Evolutionary conservation across 148 eudicot genomes (phyloP).

Genomic region (Oxyria digyna): DNA sequence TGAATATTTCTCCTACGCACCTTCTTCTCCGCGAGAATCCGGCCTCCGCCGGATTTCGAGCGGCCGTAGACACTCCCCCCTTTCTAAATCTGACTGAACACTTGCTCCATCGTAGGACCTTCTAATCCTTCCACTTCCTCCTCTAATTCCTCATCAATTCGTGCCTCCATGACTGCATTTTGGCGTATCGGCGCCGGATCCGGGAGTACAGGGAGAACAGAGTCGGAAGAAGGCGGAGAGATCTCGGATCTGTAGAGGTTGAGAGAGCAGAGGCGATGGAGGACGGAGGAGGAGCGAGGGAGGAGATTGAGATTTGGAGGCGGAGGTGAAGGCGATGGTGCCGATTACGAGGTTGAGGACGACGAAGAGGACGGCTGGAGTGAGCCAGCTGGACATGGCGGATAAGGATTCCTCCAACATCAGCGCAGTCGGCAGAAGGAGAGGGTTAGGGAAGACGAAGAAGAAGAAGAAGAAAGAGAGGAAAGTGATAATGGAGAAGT

Average conservation of each 20-base stretch:
- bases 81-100: conserved; percentile 33
- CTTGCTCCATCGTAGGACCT: conserved; percentile 39
- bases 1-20: conserved; percentile 36
- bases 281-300: conserved; percentile 39
- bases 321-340: conserved; percentile 48
- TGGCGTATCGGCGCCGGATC: background rate
- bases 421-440: background rate
- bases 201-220: background rate
- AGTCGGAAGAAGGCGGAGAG: background rate
- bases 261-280: conserved; percentile 61
- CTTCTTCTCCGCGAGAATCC: conserved; percentile 33
- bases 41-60: conserved; percentile 48
- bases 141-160: background rate
- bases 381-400: conserved; percentile 52
- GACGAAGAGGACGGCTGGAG: conserved; percentile 64
- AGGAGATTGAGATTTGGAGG: conserved; percentile 3
- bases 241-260: conserved; percentile 35
- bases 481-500: no score
- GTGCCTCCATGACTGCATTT: background rate
- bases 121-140: conserved; percentile 17
- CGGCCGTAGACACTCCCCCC: conserved; percentile 21
- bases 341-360: conserved; percentile 68
- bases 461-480: background rate
- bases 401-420: conserved; percentile 59
- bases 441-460: background rate